A percentile compares a stretch with the other conserved stretches of the same genome.
Evolutionary conservation across 2,329 filamentous ascomycete genomes (phyloP).

Genomic region (Ascochyta koolunga): DNA sequence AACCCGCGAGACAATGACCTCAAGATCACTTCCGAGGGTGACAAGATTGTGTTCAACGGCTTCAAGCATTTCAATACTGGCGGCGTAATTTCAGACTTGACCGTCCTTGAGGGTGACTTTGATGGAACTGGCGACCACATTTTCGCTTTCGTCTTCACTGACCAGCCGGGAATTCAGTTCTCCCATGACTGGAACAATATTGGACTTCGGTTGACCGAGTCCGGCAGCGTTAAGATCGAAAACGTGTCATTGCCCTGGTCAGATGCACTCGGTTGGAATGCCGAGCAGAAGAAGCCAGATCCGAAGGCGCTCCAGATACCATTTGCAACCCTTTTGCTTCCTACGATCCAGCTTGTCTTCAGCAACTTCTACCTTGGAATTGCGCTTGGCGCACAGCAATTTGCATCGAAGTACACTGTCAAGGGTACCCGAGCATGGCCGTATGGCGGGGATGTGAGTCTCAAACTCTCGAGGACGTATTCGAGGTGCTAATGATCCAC

Average conservation of each 20-base stretch:
- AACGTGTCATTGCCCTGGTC: conserved; percentile 64
- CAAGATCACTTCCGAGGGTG: conserved; percentile 61
- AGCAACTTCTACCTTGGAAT: conserved; percentile 71
- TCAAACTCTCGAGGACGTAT: rapidly evolving
- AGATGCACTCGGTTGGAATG: conserved; percentile 68
- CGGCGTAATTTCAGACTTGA: conserved; percentile 69
- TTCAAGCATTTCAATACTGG: conserved; percentile 72
- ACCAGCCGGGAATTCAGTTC: conserved; percentile 64
- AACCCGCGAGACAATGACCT: conserved; percentile 69
- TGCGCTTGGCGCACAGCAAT: conserved; percentile 62
- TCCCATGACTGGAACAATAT: conserved; percentile 69
- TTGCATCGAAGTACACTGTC: conserved; percentile 62
- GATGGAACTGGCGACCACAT: conserved; percentile 65
- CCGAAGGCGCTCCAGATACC: conserved; percentile 59
- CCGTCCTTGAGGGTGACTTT: conserved; percentile 68
- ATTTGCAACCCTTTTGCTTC: conserved; percentile 64
- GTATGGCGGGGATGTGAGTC: conserved; percentile 60
- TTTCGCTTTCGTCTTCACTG: conserved; percentile 65
- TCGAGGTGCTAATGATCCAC: not conserved
- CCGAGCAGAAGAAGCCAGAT: conserved; percentile 57
- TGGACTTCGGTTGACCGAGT: conserved; percentile 68
- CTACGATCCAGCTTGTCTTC: conserved; percentile 70
- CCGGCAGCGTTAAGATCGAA: conserved; percentile 65
- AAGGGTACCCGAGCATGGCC: conserved; percentile 67
- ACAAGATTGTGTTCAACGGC: conserved; percentile 64